Evolutionary conservation across 2,329 filamentous ascomycete species (phyloP), one percentile per base, ranked within the genome.

Genomic region (Rhytidhysteron rufulum): DNA sequence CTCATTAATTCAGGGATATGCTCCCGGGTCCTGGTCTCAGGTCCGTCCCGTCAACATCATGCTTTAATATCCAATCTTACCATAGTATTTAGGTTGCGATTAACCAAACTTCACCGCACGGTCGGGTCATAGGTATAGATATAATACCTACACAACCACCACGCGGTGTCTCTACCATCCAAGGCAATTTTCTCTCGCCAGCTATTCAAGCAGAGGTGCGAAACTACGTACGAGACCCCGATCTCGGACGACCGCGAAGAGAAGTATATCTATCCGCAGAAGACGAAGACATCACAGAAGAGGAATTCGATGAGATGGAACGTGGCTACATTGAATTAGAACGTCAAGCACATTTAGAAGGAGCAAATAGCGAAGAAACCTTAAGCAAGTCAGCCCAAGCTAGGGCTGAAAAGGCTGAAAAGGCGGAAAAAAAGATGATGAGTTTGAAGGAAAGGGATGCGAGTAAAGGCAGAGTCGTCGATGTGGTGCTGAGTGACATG

Each of bases 401-500:
- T 19, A 51, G 51, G 2, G 47, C 54, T 49, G 49, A 53, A 36
- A 54, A 62, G 43, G 17, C 37, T 48, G 24, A 50, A 53, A 39
- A 53, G 31, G 18, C 37, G 48, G 25, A 50, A 53, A 39, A 53
- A 31, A 45, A 54, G 5, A 51, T 57, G 40, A 40, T 63, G 41
- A 56, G 59, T 6, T 40, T 53, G 24, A 55, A 54, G 36, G 57
- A 62, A 31, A 55, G 62, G 10, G 66, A 70, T 37, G 52, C 65
- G 24, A 65, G 63, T 42, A 48, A 60, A 33, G 76, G 76, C 47
- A 76, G 77, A 58, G 79, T 79, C 58, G 90, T 96, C 50, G 88
- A 97, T 70, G 80, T 98, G 61, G 88, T 98, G 63, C 74, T 98
- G 63, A 95, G 88, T 81, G 93, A 98, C 79, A 98, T 98, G 93